Base-by-base conservation (phyloP, 2,329 filamentous ascomycete genomes). In the Colletotrichum coccodes region DNA sequence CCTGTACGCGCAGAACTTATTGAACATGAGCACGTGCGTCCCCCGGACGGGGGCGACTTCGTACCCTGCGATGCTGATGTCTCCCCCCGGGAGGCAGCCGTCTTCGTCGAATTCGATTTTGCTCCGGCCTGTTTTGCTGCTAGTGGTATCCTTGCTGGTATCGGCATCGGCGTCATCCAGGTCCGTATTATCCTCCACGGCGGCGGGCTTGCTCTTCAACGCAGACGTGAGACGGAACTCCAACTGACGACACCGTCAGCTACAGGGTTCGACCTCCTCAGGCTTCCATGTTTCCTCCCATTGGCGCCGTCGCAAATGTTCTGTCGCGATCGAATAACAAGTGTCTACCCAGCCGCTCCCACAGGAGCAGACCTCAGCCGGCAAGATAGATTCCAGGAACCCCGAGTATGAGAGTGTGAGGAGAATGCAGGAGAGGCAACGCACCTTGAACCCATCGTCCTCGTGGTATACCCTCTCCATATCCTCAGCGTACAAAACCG, bases 1-100 rank as follows among this genome's bases (percentile, higher is more conserved):
- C 9, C 81, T 73, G 65, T 83, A 83, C 16, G 83, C 81, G 64
- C 80, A 82, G 71, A 85, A 87, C 62, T 84, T 82, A 74, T 87
- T 87, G 65, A 83, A 74, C 2, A 80, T 77, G 8, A 87, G 76
- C 21, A 82, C 73, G 64, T 87, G 85, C 0, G 83, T 82, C 21
- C 80, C 81, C 50, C 49, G 11, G 16, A 85, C 71, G 16, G 75
- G 73, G 0, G 75, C 74, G 14, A 87, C 72, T 18, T 83, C 79
- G 49, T 83, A 79, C n/a, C 80, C 80, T 0, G 78, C 73, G 52
- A 83, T 78, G 50, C 78, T 78, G 62, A 82, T 82, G 66, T 82
- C 83, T 71, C 86, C 81, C 44, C 79, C 79, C 0, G 77, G 76
- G 6, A 73, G 68, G 38, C 54, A 70, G 60, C 67, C 67, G 12